A percentile compares a stretch with the other conserved stretches of the same genome.
These are phyloP conservation scores for Umbelopsis sp. DNA, from an alignment of 192 early-diverging fungal species.

Conservation along the genomic window DNA sequence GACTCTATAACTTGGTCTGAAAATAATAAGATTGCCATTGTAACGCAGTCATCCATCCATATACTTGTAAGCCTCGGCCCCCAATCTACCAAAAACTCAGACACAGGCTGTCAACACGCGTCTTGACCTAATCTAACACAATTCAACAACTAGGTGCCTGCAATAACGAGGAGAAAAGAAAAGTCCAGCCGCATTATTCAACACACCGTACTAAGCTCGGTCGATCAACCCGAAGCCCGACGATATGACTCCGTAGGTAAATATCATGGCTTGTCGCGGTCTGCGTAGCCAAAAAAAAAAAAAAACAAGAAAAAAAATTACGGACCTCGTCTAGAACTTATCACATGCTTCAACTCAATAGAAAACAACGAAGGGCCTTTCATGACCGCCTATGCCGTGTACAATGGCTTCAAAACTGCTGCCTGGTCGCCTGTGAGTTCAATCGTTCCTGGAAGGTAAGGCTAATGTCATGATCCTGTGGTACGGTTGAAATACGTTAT, in stretches of 20 bases:
- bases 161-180: neutral
- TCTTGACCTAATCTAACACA: neutral
- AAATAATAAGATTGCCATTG: neutral
- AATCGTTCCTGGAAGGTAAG: no score
- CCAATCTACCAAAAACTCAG: no score
- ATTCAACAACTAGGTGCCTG: neutral
- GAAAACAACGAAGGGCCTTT: neutral
- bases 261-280: no score
- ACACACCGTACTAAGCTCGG: neutral
- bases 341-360: neutral
- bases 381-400: constrained; percentile 2
- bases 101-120: neutral
- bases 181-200: neutral
- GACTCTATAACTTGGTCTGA: constrained; percentile 3
- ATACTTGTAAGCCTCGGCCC: neutral
- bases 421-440: neutral
- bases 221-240: neutral
- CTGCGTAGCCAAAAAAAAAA: no score
- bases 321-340: no score
- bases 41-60: neutral
- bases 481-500: neutral
- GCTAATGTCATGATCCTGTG: no score
- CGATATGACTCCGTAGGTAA: neutral
- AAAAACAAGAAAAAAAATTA: no score
- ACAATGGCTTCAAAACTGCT: constrained; percentile 7